Percentiles rank a stretch among this genome's conserved stretches.
These are phyloP conservation scores for Pisolithus microcarpus DNA, from an alignment of 768 basidiomycete genomes.

Conservation along the genomic window DNA sequence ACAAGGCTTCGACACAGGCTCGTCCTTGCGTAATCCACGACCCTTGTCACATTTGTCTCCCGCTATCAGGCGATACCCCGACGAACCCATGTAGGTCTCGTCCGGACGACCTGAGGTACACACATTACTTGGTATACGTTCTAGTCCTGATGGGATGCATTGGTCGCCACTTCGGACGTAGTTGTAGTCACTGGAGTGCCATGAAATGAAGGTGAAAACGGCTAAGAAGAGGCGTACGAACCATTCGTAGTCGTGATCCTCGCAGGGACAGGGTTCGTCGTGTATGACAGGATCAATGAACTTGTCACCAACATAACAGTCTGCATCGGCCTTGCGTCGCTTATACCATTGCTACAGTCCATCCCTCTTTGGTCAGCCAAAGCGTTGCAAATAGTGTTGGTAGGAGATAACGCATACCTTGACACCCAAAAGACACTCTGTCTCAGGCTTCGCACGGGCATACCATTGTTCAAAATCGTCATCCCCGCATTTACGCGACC, in stretches of 20 bases:
- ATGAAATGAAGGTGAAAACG: background rate
- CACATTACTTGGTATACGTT: conserved; percentile 72
- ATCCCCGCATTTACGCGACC: conserved; percentile 58
- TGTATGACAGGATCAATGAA: conserved; percentile 80
- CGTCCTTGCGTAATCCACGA: conserved; percentile 60
- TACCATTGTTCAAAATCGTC: conserved; percentile 86
- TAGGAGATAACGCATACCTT: conserved; percentile 46
- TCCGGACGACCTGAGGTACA: conserved; percentile 46
- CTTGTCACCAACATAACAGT: conserved; percentile 89
- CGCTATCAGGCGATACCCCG: conserved; percentile 87
- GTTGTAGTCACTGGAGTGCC: conserved; percentile 74
- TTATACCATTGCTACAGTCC: conserved; percentile 80
- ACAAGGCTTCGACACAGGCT: conserved; percentile 65
- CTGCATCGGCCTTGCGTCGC: conserved; percentile 71
- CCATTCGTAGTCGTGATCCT: conserved; percentile 93
- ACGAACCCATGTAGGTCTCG: conserved; percentile 76
- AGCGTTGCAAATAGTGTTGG: background rate
- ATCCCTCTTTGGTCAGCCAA: background rate
- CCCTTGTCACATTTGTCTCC: conserved; percentile 77
- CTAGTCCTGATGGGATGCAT: conserved; percentile 83
- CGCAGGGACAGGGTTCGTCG: conserved; percentile 78
- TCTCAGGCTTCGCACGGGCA: conserved; percentile 54
- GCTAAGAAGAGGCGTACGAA: conserved; percentile 25
- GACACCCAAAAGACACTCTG: conserved; percentile 90
- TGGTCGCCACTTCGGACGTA: conserved; percentile 64